Conservation (phyloP, 2,329 filamentous ascomycete species). For the Cladosporium sp. region DNA sequence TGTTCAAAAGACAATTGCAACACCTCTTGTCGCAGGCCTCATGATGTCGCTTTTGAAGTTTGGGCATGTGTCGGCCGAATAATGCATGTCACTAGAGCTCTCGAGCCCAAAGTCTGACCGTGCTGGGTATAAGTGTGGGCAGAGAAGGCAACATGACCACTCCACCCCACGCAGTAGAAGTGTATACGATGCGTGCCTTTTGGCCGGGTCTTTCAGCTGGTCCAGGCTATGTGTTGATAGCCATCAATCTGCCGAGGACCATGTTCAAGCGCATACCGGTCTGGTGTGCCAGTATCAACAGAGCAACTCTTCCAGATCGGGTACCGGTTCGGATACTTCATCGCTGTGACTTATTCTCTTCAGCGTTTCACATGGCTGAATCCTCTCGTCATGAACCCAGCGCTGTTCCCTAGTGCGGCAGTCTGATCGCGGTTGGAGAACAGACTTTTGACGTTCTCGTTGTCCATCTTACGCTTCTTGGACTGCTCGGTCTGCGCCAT, state of each 20-base stretch:
- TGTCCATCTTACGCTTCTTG: conserved; percentile 74
- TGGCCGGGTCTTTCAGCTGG: too few species aligned
- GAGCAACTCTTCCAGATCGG: background rate
- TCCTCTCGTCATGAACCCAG: conserved; percentile 53
- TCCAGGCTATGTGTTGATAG: background rate
- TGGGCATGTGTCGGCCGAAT: background rate
- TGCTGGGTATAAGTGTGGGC: background rate
- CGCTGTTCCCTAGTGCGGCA: conserved; percentile 43
- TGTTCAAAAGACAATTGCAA: too few species aligned
- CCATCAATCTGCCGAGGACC: background rate
- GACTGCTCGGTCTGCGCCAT: conserved; percentile 80
- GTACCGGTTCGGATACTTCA: background rate
- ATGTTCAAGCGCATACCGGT: background rate
- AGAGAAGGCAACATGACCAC: background rate
- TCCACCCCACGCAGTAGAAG: background rate
- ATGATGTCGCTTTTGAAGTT: background rate
- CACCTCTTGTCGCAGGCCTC: too few species aligned
- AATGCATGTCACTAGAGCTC: background rate
- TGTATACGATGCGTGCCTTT: background rate
- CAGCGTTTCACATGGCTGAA: conserved; percentile 34
- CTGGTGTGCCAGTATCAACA: background rate
- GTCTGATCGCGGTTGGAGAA: conserved; percentile 44
- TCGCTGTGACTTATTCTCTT: background rate
- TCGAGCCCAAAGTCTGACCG: background rate
- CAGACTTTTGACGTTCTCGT: conserved; percentile 50